Evolutionary conservation across 371 early-diverging fungal genomes (phyloP).

Genomic region (Mucor lusitanicus): DNA sequence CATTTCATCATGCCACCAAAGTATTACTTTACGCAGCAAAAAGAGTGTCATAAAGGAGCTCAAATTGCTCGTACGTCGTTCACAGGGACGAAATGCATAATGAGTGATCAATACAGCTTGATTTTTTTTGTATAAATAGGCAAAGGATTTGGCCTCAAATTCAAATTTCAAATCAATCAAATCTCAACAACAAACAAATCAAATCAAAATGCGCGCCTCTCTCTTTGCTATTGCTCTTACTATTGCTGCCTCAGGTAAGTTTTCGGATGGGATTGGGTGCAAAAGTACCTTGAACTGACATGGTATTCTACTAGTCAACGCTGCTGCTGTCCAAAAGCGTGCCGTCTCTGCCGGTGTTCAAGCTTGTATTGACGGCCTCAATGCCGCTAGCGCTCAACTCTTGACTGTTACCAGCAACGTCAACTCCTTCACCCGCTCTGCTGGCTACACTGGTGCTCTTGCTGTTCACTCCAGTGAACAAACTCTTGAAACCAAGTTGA

Average conservation of each 20-base stretch:
- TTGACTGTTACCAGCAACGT: conserved; percentile 8
- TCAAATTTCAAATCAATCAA: not conserved
- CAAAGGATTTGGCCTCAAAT: not conserved
- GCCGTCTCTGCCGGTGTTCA: conserved; percentile 9
- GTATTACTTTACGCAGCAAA: not conserved
- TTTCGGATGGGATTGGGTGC: not conserved
- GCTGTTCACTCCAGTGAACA: conserved; percentile 8
- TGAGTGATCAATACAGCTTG: not conserved
- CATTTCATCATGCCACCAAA: no score
- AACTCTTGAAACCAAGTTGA: conserved; percentile 12
- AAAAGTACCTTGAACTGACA: no score
- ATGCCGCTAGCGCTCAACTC: conserved; percentile 14
- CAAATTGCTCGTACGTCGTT: not conserved
- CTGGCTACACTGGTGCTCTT: conserved; percentile 21
- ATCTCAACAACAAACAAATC: not conserved
- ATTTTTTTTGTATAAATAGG: not conserved
- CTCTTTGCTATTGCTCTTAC: conserved; percentile 9
- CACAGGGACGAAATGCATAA: not conserved
- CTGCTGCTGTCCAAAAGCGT: conserved; percentile 22
- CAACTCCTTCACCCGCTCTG: conserved; percentile 10
- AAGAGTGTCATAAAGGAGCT: not conserved
- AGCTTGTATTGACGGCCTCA: conserved; percentile 6
- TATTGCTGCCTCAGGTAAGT: conserved; percentile 26
- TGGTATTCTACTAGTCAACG: conserved; percentile 12
- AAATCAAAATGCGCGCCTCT: not conserved